Evolutionary conservation across 2,329 filamentous ascomycete genomes (phyloP), one percentile per base, ranked within the genome.

Genomic region (Colletotrichum echinochloae): DNA sequence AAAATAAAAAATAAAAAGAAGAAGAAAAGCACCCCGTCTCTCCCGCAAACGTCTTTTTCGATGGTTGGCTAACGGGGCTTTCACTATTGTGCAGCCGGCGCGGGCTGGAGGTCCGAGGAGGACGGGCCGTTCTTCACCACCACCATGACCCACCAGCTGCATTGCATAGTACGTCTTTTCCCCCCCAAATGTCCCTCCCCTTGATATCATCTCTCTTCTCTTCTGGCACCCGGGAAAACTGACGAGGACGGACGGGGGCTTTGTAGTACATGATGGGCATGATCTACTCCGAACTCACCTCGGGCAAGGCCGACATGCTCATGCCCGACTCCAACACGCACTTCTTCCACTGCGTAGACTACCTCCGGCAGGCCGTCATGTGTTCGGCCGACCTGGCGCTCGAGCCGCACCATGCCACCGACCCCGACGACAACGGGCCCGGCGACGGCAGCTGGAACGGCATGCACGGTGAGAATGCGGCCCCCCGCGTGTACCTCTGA

Each of bases 331-430:
- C 77, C 55, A 72, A 77, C 66, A 70, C 72, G 12, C 82, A 83
- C 71, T 83, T 80, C 73, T 77, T 81, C 56, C 81, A 84, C 73
- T 83, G 81, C 74, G 79, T 83, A 65, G 80, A 81, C 69, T 83
- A 83, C 61, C 76, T 83, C 68, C 76, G 81, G 9, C 81, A 83
- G 67, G 78, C 79, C 7, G 78, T 82, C 64, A 81, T 82, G 79
- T 83, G 81, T 49, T 76, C 76, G 9, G 78, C 77, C n/a, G 62
- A 82, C 66, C 75, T 80, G 57, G 78, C 79, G 6, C 66, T 81
- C n/a, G 80, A 81, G 73, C 78, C 79, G 12, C 77, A 79, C 11
- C 77, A 77, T 68, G 79, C 79, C 2, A 80, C 78, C 3, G 82
- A 82, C 66, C 77, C 80, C 0, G 77, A 80, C 57, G 78, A 82